These are phyloP conservation scores for Phialemoniopsis sp. DNA, from an alignment of 2,329 filamentous ascomycete species.

Conservation along the genomic window DNA sequence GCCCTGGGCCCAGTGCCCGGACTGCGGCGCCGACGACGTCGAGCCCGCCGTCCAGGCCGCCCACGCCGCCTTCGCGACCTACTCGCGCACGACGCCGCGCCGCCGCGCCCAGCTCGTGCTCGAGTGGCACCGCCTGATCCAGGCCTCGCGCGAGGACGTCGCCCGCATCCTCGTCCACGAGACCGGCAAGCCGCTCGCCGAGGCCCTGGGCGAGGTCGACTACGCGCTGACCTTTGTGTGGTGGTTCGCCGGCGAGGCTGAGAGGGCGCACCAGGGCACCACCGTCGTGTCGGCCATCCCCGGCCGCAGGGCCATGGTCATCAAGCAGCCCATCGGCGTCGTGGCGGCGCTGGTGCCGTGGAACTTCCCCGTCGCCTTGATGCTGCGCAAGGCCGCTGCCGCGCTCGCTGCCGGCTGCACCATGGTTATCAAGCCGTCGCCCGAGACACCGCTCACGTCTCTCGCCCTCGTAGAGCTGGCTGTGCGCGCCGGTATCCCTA, in stretches of 20 bases:
- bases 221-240: slow-evolving; percentile 49
- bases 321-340: slow-evolving; percentile 73
- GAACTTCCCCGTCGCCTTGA: slow-evolving; percentile 69
- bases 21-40: slow-evolving; percentile 35
- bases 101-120: slow-evolving; percentile 26
- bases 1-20: slow-evolving; percentile 45
- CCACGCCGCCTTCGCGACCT: slow-evolving; percentile 28
- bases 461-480: slow-evolving; percentile 66
- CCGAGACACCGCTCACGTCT: slow-evolving; percentile 70
- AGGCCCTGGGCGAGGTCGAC: slow-evolving; percentile 51
- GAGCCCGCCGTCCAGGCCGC: slow-evolving; percentile 28
- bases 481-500: slow-evolving; percentile 68
- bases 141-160: slow-evolving; percentile 28
- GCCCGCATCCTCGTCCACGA: slow-evolving; percentile 37
- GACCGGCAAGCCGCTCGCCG: slow-evolving; percentile 52
- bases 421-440: slow-evolving; percentile 70
- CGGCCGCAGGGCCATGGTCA: slow-evolving; percentile 61
- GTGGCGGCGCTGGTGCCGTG: slow-evolving; percentile 66
- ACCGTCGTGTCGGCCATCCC: slow-evolving; percentile 56
- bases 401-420: slow-evolving; percentile 69
- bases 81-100: slow-evolving; percentile 30
- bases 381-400: slow-evolving; percentile 63
- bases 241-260: slow-evolving; percentile 53
- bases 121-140: slow-evolving; percentile 30
- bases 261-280: slow-evolving; percentile 46